These are phyloP conservation scores for Penicillium diatomitis DNA, from an alignment of 495 filamentous ascomycete genomes.

Conservation along the genomic window DNA sequence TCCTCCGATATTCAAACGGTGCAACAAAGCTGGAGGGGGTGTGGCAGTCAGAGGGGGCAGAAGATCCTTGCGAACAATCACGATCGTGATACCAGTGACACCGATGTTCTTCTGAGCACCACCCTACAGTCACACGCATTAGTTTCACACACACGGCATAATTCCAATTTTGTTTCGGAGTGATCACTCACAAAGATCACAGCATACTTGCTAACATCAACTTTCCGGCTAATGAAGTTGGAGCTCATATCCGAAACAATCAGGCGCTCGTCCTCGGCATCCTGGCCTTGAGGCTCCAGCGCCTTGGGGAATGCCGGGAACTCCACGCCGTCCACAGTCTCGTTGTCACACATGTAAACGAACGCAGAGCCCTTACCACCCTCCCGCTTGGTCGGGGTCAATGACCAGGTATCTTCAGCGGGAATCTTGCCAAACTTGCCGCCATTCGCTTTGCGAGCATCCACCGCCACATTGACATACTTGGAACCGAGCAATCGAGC, in stretches of 20 bases:
- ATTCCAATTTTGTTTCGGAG: not conserved
- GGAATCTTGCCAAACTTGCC: constrained; percentile 90
- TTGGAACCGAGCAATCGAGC: constrained; percentile 62
- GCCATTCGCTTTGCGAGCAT: constrained; percentile 57
- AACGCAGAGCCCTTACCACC: constrained; percentile 52
- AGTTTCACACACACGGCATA: too few species aligned
- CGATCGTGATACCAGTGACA: constrained; percentile 73
- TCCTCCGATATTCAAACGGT: constrained; percentile 50
- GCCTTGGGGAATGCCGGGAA: constrained; percentile 65
- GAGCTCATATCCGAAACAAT: constrained; percentile 84
- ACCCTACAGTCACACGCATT: constrained; percentile 18
- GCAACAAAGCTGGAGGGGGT: constrained; percentile 53
- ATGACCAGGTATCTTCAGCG: constrained; percentile 62
- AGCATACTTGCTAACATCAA: constrained; percentile 65
- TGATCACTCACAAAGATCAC: constrained; percentile 26
- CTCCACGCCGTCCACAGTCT: constrained; percentile 81
- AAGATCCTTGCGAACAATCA: constrained; percentile 68
- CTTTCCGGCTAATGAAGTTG: constrained; percentile 49
- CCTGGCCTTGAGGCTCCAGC: constrained; percentile 42
- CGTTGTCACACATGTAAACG: constrained; percentile 90
- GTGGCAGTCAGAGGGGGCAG: constrained; percentile 53
- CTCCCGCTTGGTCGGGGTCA: constrained; percentile 50
- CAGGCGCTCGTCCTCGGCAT: constrained; percentile 50
- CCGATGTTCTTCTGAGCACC: constrained; percentile 91
- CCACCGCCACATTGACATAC: constrained; percentile 69